Conservation (phyloP, 768 basidiomycete genomes). For the Hemileccinum impolitum region DNA sequence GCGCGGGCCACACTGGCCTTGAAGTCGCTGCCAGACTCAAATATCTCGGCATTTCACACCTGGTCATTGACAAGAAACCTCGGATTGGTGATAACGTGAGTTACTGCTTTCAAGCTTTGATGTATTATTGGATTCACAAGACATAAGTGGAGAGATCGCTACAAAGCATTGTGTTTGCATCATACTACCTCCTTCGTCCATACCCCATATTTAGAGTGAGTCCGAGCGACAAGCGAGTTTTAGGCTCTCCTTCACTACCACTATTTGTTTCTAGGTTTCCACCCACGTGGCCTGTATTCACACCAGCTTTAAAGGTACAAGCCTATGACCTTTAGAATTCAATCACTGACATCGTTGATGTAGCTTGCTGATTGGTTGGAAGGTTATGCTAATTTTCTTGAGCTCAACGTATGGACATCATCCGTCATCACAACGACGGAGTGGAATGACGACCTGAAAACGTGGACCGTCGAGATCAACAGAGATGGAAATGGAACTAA, state of each 20-base stretch:
- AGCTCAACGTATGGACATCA: constrained; percentile 63
- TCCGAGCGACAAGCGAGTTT: not conserved
- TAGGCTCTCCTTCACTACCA: no score
- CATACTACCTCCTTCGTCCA: constrained; percentile 53
- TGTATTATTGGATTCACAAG: not conserved
- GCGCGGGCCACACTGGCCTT: constrained; percentile 67
- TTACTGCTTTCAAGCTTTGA: not conserved
- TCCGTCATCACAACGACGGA: constrained; percentile 38
- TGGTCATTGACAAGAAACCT: constrained; percentile 56
- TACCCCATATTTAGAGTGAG: constrained; percentile 52
- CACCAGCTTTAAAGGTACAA: constrained; percentile 47
- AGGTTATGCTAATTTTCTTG: constrained; percentile 53
- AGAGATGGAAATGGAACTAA: constrained; percentile 32
- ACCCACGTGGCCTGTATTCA: constrained; percentile 49
- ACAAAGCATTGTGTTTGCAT: constrained; percentile 55
- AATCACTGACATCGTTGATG: constrained; percentile 21
- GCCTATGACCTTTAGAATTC: constrained; percentile 53
- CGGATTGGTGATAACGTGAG: constrained; percentile 47
- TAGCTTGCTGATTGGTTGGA: constrained; percentile 68
- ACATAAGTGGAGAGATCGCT: constrained; percentile 51
- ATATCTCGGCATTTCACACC: constrained; percentile 47
- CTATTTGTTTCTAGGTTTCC: constrained; percentile 41
- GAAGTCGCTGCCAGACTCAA: constrained; percentile 63
- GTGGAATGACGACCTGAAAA: constrained; percentile 36
- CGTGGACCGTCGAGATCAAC: constrained; percentile 45